phyloP scores from a whole-genome alignment of 2,329 filamentous ascomycete species.

The Nemania sp. region DNA sequence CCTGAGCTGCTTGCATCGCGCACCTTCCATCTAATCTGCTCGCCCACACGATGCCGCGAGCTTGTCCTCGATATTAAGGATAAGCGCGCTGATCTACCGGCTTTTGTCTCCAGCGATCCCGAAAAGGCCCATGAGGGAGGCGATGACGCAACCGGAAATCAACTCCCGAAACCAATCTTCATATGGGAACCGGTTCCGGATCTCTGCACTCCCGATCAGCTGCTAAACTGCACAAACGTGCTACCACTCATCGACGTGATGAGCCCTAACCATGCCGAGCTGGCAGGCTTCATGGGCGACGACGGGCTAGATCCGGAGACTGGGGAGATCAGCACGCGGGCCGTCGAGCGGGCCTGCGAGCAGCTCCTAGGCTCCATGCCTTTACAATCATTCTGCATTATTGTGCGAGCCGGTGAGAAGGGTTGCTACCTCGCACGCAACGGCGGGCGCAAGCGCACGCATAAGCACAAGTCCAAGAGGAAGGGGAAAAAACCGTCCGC shows the following conservation, averaged over 20 bases:
- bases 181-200: conserved; percentile 97
- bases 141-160: conserved; percentile 23
- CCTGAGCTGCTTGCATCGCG: conserved; percentile 69
- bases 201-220: conserved; percentile 72
- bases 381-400: conserved; percentile 66
- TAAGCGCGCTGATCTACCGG: conserved; percentile 52
- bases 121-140: not conserved
- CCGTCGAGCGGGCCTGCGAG: conserved; percentile 64
- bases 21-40: conserved; percentile 88
- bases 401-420: conserved; percentile 72
- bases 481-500: conserved; percentile 49
- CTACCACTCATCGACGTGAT: conserved; percentile 66
- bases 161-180: conserved; percentile 66
- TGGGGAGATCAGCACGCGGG: conserved; percentile 56
- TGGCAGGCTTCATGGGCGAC: conserved; percentile 81
- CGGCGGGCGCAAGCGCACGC: conserved; percentile 55
- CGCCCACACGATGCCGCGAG: conserved; percentile 73
- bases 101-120: not conserved
- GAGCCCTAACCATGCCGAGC: conserved; percentile 84
- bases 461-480: conserved; percentile 24
- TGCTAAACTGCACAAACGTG: conserved; percentile 67
- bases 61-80: conserved; percentile 73
- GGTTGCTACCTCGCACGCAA: conserved; percentile 70
- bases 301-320: conserved; percentile 58
- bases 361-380: conserved; percentile 68